Evolutionary conservation across 495 filamentous ascomycete genomes (phyloP), one percentile per base, ranked within the genome.

Genomic region (Aspergillus cristatus): DNA sequence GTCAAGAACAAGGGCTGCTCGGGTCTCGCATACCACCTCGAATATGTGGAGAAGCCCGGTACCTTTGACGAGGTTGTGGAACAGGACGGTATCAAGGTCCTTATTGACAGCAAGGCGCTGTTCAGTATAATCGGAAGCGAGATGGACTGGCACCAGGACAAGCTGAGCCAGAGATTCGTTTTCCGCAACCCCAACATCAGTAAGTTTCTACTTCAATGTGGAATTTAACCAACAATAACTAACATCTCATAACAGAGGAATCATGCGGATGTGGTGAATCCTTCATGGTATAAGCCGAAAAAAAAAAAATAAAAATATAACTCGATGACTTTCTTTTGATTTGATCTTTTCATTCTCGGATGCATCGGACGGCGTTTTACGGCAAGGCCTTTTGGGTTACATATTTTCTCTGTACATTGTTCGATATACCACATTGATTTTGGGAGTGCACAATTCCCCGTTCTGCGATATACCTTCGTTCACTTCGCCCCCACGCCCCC

Each of bases 121-220:
- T 91, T 98, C 50, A 95, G 86, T 54, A 95, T 98, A 30, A 94
- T 98, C 57, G 91, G 93, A 7, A 95, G 84, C 49, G 91, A 97
- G 70, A 98, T 98, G 91, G 91, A 98, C 54, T 98, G 89, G 90
- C 75, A 90, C 2, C 89, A 97, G 62, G 93, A 96, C 51, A 93
- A 90, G 61, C 56, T 98, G 50, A 93, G 77, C 55, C 72, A 81
- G 53, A 69, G 82, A 49, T 98, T 98, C 66, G 79, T 94, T 42
- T 98, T 98, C 62, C 76, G 76, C 53, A 98, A 98, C 62, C 91
- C 91, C 20, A 98, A 98, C 56, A 96, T 96, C 53, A 97, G 87
- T 94, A 63, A 76, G 90, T 82, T 17, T 34, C 3, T 13, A 26
- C 20, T 35, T 34, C 30, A 7, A n/a, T 34, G 10, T n/a, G 3